Base-by-base conservation (phyloP, 768 basidiomycete species). In the Psilocybe cyanescens region DNA sequence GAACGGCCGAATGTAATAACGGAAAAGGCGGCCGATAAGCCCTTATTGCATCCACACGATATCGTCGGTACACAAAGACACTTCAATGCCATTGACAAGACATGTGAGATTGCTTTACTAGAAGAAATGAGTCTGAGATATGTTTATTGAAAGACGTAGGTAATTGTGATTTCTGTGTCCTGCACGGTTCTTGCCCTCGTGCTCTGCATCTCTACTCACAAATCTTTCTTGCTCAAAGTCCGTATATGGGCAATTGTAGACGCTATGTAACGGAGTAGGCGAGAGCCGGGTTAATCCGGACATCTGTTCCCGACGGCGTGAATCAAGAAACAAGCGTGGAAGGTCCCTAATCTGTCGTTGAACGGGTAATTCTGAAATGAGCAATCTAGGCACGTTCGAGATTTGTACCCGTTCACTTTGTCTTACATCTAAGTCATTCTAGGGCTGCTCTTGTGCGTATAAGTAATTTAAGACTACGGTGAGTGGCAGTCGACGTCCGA, bases 361-460 rank as follows among this genome's bases (percentile, higher is more conserved):
- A 31, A 31, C 51, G 53, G 59, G 53, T 44, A 37, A 55, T 50
- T 46, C 46, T 8, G 39, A n/a, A 50, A 41, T 55, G 31, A 39
- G 31, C 24, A 41, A 55, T 60, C 59, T 60, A 60, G 59, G 59
- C 45, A 60, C 59, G 48, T 19, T 30, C 35, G 44, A 50, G 45
- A 47, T 47, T 9, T 51, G 29, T 51, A 17, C 3, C 14, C 17
- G 17, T 33, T 30, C 14, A 30, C 2, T 14, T 39, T 39, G 37
- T 14, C 14, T 39, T 14, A 39, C 37, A 39, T 39, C 8, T 39
- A 14, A 8, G 14, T 14, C 37, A 39, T 39, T 14, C 14, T 39
- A 14, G 37, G 7, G 37, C 37, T 39, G 8, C 8, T 39, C 8
- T 8, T 8, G 37, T 39, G 37, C 14, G 37, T 39, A 8, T 39